A percentile compares a stretch with the other conserved stretches of the same genome.
Conservation (phyloP, 192 early-diverging fungal genomes). For the Mortierella hygrophila region DNA sequence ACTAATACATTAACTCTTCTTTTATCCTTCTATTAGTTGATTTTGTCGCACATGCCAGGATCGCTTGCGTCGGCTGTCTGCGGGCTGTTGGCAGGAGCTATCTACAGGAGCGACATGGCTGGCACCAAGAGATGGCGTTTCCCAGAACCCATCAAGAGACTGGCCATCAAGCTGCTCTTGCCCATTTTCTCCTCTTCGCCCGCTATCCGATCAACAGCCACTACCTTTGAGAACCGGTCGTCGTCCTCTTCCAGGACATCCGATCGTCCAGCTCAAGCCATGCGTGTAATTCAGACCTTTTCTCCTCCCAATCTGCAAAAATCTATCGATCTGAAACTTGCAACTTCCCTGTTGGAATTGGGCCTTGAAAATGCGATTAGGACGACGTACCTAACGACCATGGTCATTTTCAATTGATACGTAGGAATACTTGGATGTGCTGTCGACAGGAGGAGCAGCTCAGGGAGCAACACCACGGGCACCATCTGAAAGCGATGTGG, state of each 20-base stretch:
- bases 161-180: conserved; percentile 57
- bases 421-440: conserved; percentile 49
- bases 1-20: neutral
- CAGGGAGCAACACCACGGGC: conserved; percentile 47
- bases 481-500: conserved; percentile 60
- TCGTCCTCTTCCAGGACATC: conserved; percentile 45
- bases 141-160: conserved; percentile 43
- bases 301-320: neutral
- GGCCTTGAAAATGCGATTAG: neutral
- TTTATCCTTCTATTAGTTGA: conserved; percentile 44
- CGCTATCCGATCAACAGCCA: conserved; percentile 53
- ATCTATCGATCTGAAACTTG: neutral
- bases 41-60: conserved; percentile 56
- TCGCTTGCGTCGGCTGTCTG: conserved; percentile 60
- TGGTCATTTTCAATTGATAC: too few species aligned
- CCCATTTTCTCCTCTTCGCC: conserved; percentile 66
- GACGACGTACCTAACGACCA: too few species aligned
- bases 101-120: conserved; percentile 66
- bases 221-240: conserved; percentile 53
- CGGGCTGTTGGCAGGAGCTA: conserved; percentile 64
- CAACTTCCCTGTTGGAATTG: neutral
- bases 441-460: conserved; percentile 51
- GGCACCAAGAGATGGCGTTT: conserved; percentile 69
- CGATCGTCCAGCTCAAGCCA: conserved; percentile 55
- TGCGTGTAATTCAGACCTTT: conserved; percentile 26